A percentile compares a stretch with the other conserved stretches of the same genome.
Conservation (phyloP, 208 protist species). For the Naegleria gruberi region DNA sequence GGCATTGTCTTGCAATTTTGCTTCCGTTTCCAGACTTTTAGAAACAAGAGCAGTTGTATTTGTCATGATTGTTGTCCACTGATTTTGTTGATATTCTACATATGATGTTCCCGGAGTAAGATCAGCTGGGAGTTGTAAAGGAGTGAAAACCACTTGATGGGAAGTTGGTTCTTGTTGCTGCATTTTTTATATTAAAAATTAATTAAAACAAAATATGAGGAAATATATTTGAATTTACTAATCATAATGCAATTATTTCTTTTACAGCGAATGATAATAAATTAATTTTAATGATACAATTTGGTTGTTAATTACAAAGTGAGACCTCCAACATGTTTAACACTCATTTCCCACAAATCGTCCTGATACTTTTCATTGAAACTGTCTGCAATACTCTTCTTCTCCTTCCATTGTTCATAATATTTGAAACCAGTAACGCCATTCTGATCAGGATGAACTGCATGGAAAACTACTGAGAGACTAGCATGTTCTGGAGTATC, state of each 20-base stretch:
- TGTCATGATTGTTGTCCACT: not conserved
- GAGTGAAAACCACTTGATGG: not conserved
- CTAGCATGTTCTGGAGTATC: not conserved
- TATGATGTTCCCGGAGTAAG: not conserved
- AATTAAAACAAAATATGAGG: no score
- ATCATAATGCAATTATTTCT: no score
- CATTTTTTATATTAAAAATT: not conserved
- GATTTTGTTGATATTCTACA: not conserved
- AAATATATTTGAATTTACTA: no score
- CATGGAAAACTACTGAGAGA: not conserved
- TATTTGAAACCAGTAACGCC: not conserved
- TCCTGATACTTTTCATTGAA: not conserved
- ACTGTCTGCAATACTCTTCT: not conserved
- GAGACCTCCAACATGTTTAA: not conserved
- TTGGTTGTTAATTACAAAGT: not conserved
- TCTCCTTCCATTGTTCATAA: not conserved
- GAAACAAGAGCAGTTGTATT: not conserved
- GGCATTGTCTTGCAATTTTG: not conserved
- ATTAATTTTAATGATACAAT: no score
- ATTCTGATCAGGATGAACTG: not conserved
- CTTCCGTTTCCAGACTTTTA: not conserved
- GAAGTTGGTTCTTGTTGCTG: not conserved
- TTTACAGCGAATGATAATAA: no score
- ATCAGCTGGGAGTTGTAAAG: not conserved
- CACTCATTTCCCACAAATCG: not conserved